Evolutionary conservation across 768 basidiomycete genomes (phyloP), one percentile per base, ranked within the genome.

Genomic region (Chalciporus sphaerocephalus): DNA sequence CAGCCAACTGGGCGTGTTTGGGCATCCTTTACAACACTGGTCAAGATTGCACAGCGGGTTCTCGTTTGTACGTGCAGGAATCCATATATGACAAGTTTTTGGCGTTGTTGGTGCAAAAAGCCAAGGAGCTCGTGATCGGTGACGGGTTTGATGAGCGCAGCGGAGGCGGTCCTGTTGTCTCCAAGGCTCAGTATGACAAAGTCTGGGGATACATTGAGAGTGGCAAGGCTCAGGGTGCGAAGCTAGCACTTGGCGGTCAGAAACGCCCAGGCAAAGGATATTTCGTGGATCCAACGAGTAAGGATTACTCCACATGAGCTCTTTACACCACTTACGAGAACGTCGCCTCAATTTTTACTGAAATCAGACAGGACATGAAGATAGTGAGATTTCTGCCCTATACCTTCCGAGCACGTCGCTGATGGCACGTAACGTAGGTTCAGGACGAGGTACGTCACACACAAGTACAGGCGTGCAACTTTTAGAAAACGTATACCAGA

Each of bases 1-100:
- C 92, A 44, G 87, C 90, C 22, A 81, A 76, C 54, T 95, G 92
- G 92, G 80, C 83, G 17, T 85, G 83, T 7, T 73, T 93, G 18
- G 92, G 92, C 17, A 85, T 93, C 45, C 83, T 85, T 55, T 92
- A 88, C 68, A 91, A 91, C 56, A 81, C 86, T 27, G 90, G 91
- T n/a, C 90, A 95, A 66, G 89, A 92, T 60, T 96, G 94, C 65
- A 91, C 88, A 3, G 92, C 92, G 18, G 92, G 94, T 32, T 94
- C 92, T 25, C 80, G 94, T 12, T 69, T 93, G 28, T 92, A 89
- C 60, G 91, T 92, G 17, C 92, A 97, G 60, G 86, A 92, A 42
- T 75, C 77, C 18, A 74, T 94, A 41, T 89, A 96, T 61, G 90
- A 96, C 62, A 83, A 81, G 61, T 94, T 96, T 64, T 58, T 94